phyloP scores from a whole-genome alignment of 2,329 filamentous ascomycete species.

The Botrytis byssoidea region DNA sequence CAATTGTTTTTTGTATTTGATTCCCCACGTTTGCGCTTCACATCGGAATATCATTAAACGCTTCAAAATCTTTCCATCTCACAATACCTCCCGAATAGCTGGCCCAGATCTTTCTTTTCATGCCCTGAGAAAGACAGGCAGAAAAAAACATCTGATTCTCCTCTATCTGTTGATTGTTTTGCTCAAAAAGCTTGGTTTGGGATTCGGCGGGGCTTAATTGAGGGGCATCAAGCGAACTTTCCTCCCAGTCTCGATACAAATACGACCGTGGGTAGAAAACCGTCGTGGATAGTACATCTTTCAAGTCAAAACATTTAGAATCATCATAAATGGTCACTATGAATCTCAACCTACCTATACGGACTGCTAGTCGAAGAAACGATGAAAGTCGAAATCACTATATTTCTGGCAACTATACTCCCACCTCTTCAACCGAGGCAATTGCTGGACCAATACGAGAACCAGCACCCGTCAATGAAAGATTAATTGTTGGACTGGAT shows the following conservation, averaged over 20 bases:
- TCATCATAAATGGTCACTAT: slow-evolving; percentile 28
- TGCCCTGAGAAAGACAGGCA: background rate
- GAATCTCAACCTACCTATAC: slow-evolving; percentile 39
- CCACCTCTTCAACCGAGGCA: slow-evolving; percentile 58
- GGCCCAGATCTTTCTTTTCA: background rate
- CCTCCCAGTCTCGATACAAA: slow-evolving; percentile 2
- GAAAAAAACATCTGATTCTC: background rate
- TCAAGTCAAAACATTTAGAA: background rate
- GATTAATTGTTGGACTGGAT: slow-evolving; percentile 74
- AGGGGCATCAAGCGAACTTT: slow-evolving; percentile 16
- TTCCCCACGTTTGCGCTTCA: background rate
- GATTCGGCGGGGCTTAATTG: slow-evolving; percentile 6
- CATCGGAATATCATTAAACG: background rate
- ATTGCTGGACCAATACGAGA: slow-evolving; percentile 60
- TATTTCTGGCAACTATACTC: slow-evolving; percentile 44
- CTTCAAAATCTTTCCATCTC: background rate
- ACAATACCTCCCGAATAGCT: background rate
- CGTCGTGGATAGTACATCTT: slow-evolving; percentile 23
- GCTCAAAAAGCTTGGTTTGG: background rate
- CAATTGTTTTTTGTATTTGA: background rate
- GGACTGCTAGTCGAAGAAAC: slow-evolving; percentile 34
- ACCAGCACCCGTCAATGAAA: slow-evolving; percentile 54
- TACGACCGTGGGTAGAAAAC: background rate
- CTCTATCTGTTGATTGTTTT: background rate
- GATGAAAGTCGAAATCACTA: slow-evolving; percentile 38